Evolutionary conservation across 306 rosid genomes (phyloP), one percentile per base, ranked within the genome.

Genomic region (Sesbania bispinosa): DNA sequence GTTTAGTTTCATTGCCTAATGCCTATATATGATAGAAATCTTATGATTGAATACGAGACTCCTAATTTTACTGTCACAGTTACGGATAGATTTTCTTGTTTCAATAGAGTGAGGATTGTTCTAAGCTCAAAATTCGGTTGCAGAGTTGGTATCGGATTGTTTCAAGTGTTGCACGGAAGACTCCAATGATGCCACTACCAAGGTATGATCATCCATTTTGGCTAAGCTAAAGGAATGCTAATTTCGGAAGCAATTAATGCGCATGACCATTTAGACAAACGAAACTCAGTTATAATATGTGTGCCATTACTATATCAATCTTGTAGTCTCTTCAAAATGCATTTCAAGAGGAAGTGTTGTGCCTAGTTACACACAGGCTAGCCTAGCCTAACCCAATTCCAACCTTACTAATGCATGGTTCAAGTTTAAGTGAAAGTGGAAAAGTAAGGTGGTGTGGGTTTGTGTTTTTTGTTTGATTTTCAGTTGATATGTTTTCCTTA

Each of bases 111-210:
- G 5, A 16, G 11, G 48, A 16, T 24, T 67, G 9, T 36, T 54
- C 51, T 76, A 50, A 77, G 47, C 29, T 62, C 43, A 9, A 15
- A 23, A 6, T 71, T 83, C 67, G 51, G 63, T 67, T 81, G 84
- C 89, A 93, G 98, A 89, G 38, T 67, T 90, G 87, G 88, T 90
- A 58, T 81, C 94, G 10, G 90, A 84, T 33, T 90, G 97, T 82
- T 57, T 82, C 43, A 88, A 89, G 78, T 94, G 98, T 74, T 94
- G 98, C 75, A 48, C 94, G 0, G 88, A 89, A 73, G 98, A 94
- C 73, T 94, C 95, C 54, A 54, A 87, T 74, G 97, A 94, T 74
- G 90, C 92, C 65, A 69, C 75, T 39, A 84, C 85, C 62, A 94
- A 89, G 98, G 98, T 93, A 78, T 39, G 45, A 45, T 1, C 5